Conservation (phyloP, 2,329 filamentous ascomycete species). For the Diaporthe citriasiana region DNA sequence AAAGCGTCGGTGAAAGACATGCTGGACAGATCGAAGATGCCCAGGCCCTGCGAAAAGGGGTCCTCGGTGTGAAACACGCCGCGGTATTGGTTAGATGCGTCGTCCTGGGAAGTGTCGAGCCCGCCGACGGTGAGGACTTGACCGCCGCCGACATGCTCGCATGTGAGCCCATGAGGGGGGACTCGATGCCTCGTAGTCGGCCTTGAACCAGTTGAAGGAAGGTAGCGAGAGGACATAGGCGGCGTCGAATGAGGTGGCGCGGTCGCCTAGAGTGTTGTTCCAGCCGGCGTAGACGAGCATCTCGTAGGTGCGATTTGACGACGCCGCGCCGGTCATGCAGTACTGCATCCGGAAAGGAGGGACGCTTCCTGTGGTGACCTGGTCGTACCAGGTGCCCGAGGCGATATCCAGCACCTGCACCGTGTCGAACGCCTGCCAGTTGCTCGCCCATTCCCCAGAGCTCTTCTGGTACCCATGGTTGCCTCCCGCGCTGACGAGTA, state of each 20-base stretch:
- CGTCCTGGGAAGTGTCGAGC: slow-evolving; percentile 43
- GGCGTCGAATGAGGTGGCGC: slow-evolving; percentile 43
- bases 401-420: slow-evolving; percentile 44
- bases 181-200: slow-evolving; percentile 43
- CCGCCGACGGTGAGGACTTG: slow-evolving; percentile 57
- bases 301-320: slow-evolving; percentile 45
- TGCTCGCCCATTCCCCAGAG: slow-evolving; percentile 6
- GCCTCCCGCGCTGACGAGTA: slow-evolving; percentile 24
- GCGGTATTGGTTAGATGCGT: slow-evolving; percentile 28
- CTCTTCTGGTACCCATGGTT: slow-evolving; percentile 28
- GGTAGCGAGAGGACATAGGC: slow-evolving; percentile 47
- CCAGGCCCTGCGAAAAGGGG: slow-evolving; percentile 43
- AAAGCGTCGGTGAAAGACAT: slow-evolving; percentile 42
- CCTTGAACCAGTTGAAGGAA: slow-evolving; percentile 46
- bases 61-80: slow-evolving; percentile 43
- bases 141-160: slow-evolving; percentile 52
- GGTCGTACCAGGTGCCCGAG: slow-evolving; percentile 44
- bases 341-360: slow-evolving; percentile 44
- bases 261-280: slow-evolving; percentile 42
- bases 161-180: slow-evolving; percentile 45
- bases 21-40: slow-evolving; percentile 45
- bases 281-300: slow-evolving; percentile 47
- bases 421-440: slow-evolving; percentile 31
- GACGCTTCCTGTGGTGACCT: slow-evolving; percentile 43
- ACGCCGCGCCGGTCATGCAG: slow-evolving; percentile 46